Base-by-base conservation (phyloP, 306 rosid genomes). In the Malus fusca region DNA sequence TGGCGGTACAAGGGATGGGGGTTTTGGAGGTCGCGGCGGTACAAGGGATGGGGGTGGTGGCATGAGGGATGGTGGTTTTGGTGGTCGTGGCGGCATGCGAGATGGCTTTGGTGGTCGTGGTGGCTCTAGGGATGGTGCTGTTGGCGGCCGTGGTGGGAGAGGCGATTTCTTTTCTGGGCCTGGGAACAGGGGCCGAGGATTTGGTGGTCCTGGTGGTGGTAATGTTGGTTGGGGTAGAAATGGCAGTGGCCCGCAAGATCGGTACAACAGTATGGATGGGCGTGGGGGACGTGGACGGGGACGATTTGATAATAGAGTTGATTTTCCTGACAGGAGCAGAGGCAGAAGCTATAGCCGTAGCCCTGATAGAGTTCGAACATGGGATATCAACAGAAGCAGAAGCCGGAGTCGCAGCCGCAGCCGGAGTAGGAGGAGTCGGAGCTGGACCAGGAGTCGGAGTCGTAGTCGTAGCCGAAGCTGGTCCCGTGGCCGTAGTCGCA, bases 281-380 rank as follows among this genome's bases (percentile, higher is more conserved):
- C 91, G 89, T 37, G 99, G 97, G 6, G 97, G 98, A 13, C 89
- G 93, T 19, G 98, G 97, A 6, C 91, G 90, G 26, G 97, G 99
- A 35, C 80, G 99, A 67, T 96, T 90, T 60, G 97, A 95, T 73
- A 87, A 82, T 68, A 88, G 98, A 90, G 82, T 96, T 71, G 96
- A 88, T 66, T 37, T 79, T 60, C 53, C 68, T 56, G 74, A 79
- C 64, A 88, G 95, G 84, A 87, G 73, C 73, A 86, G 96, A 84
- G 98, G 84, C 66, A 85, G 97, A 84, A 92, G 93, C 84, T 69
- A 83, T 55, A 93, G 98, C 55, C 90, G 96, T 9, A 95, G 99
- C 79, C 93, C 98, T 23, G 98, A 93, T 69, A 93, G 88, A 82
- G 98, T 93, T 68, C 82, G 98, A 59, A 93, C 98, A 37, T 91